Evolutionary conservation across 2,329 filamentous ascomycete genomes (phyloP).

Genomic region (Arthroderma sp.): DNA sequence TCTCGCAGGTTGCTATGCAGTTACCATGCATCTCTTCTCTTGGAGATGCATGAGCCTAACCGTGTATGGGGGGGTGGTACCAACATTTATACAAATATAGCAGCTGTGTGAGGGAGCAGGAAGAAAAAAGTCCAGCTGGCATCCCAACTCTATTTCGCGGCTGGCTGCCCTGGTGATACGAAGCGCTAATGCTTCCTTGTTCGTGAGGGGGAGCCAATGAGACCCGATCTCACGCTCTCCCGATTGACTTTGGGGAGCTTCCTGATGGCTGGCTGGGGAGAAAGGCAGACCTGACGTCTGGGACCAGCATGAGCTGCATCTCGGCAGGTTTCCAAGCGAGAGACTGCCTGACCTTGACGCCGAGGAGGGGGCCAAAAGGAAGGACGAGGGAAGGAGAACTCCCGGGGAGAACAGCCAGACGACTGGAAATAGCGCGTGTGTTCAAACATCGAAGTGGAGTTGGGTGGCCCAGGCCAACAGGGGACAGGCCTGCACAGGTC

Average conservation of each 20-base stretch:
- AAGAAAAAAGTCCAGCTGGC: background rate
- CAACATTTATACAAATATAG: too few relatives aligned
- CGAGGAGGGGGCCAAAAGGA: background rate
- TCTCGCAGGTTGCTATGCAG: too few relatives aligned
- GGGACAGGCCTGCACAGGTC: background rate
- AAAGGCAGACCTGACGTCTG: background rate
- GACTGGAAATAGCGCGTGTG: background rate
- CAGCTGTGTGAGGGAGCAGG: background rate
- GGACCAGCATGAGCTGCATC: background rate
- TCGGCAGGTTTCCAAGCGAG: background rate
- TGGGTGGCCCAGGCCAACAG: background rate
- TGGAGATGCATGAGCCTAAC: too few relatives aligned
- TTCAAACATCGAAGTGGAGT: background rate
- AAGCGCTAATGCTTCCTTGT: constrained; percentile 6
- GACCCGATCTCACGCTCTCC: background rate
- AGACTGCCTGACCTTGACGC: too few relatives aligned
- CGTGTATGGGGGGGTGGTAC: too few relatives aligned
- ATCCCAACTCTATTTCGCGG: constrained; percentile 5
- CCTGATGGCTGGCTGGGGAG: background rate
- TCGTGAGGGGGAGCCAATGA: background rate
- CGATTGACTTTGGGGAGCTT: background rate
- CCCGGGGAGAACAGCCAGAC: background rate
- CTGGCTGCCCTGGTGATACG: constrained; percentile 6
- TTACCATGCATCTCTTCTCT: too few relatives aligned
- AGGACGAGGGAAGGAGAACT: background rate